Conservation (phyloP, 257 asterid genomes). For the Gynochthodes officinalis region DNA sequence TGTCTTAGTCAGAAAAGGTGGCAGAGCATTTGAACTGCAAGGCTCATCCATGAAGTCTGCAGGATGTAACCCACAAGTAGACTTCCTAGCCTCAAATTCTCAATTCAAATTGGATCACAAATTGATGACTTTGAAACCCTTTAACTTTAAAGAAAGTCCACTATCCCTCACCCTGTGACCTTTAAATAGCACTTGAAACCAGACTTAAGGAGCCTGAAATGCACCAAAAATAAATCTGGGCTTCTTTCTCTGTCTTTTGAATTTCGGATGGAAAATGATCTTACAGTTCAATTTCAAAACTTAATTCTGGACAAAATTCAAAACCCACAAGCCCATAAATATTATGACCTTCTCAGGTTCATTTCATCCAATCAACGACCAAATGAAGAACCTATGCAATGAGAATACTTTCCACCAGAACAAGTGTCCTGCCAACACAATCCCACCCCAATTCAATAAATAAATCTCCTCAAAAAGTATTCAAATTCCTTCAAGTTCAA, state of each 20-base stretch:
- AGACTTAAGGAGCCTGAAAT: neutral
- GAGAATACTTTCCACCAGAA: neutral
- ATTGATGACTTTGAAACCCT: neutral
- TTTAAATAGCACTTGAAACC: neutral
- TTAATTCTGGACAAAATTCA: neutral
- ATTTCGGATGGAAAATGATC: neutral
- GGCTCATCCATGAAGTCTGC: slow-evolving; percentile 63
- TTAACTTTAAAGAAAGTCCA: no score
- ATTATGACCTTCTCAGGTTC: no score
- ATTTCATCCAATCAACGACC: neutral
- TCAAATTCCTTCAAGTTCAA: slow-evolving; percentile 1
- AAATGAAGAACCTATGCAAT: neutral
- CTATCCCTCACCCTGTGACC: no score
- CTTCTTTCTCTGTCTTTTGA: neutral
- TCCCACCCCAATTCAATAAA: neutral
- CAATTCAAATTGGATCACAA: neutral
- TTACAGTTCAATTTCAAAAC: neutral
- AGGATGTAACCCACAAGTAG: neutral
- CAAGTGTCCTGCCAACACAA: neutral
- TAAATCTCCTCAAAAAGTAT: neutral
- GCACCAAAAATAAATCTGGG: neutral
- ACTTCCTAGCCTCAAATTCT: neutral
- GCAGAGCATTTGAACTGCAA: slow-evolving; percentile 53
- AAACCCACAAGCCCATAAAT: neutral
- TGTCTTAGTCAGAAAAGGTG: slow-evolving; percentile 83